phyloP scores from a whole-genome alignment of 768 basidiomycete genomes.

The Phylloporus sp. region DNA sequence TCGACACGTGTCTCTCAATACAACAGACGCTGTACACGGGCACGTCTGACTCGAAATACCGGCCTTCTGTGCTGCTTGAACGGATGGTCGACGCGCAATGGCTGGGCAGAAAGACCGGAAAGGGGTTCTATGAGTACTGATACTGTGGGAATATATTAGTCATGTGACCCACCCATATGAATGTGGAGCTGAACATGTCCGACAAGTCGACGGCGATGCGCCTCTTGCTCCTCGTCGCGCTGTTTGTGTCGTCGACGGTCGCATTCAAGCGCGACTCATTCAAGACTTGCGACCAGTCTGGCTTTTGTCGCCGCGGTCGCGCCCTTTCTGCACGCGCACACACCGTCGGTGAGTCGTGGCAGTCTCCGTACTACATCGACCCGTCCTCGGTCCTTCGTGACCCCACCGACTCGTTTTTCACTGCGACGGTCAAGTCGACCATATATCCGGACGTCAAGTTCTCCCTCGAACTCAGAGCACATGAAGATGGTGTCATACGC shows the following conservation, averaged over 20 bases:
- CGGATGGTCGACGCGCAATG: conserved; percentile 97
- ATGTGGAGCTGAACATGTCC: neutral
- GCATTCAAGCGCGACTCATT: conserved; percentile 83
- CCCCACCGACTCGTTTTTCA: conserved; percentile 57
- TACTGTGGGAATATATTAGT: conserved; percentile 20
- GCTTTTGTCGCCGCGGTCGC: conserved; percentile 91
- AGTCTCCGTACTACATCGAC: conserved; percentile 83
- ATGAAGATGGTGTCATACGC: conserved; percentile 85
- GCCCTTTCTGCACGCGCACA: conserved; percentile 73
- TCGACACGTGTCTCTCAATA: conserved; percentile 94
- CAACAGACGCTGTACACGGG: conserved; percentile 86
- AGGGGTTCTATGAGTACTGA: conserved; percentile 91
- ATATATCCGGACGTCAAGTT: conserved; percentile 86
- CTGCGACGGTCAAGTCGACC: conserved; percentile 71
- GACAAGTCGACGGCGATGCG: conserved; percentile 18
- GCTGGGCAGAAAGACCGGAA: conserved; percentile 89
- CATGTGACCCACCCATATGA: neutral
- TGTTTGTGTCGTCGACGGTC: conserved; percentile 31
- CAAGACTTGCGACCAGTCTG: conserved; percentile 92
- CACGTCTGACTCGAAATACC: conserved; percentile 92
- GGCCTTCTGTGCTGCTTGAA: conserved; percentile 84
- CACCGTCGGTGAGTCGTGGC: conserved; percentile 58
- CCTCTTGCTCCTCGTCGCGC: conserved; percentile 28
- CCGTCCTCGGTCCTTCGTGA: conserved; percentile 48
- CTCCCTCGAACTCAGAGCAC: conserved; percentile 75